Base-by-base conservation (phyloP, 2,329 filamentous ascomycete genomes). In the Byssothecium circinans region DNA sequence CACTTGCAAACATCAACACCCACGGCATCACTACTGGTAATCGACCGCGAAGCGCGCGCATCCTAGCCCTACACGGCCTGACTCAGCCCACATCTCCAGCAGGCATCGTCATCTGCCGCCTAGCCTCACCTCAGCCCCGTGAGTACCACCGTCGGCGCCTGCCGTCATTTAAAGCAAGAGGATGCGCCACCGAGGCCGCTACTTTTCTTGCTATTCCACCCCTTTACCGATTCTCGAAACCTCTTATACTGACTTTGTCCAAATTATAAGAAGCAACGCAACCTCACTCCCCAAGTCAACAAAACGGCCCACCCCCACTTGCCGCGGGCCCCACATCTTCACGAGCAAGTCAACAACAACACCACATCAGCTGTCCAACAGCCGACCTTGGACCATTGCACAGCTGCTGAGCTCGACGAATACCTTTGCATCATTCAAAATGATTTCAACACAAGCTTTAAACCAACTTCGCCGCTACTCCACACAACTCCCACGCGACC, bases 401-500 rank as follows among this genome's bases (percentile, higher is more conserved):
- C 19, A 18, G 10, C 5, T 25, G n/a, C n/a, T 30, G 22, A 17
- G 17, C 3, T n/a, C 41, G 27, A 45, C 23, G 33, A 18, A 18
- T 38, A 46, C 43, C 2, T 17, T 15, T 35, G 33, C 14, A 35
- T 22, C 20, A 35, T 22, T 23, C 49, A 60, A 42, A 43, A 71
- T 70, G 67, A 27, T 67, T 44, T 57, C 64, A 35, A 57, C 66
- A 46, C 65, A 68, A 47, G 60, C 61, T 23, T 36, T 69, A 34
- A 47, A 58, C 40, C 62, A 65, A 17, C 45, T 71, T 29, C 64
- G 69, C 38, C 67, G 62, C 43, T 73, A 72, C 59, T 70, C 69
- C 0, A 64, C 68, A 15, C 53, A 57, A 15, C 39, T 66, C 12
- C 64, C 66, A 1, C 67, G 64, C 47, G 66, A 71, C 37, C 67